Evolutionary conservation across 805 yeast genomes (phyloP).

Genomic region (Ogataea ramenticola): DNA sequence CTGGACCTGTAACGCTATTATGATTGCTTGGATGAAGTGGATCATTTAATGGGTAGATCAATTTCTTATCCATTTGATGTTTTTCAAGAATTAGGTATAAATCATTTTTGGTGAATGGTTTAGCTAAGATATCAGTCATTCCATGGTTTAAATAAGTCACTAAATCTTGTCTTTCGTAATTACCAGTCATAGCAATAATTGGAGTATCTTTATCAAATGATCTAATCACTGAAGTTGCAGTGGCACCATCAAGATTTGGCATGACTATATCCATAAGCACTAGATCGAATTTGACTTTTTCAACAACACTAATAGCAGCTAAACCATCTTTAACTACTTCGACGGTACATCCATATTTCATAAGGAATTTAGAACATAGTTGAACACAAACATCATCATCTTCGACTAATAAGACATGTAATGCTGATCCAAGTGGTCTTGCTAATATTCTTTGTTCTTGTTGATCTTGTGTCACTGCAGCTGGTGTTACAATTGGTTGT

Average conservation of each 20-base stretch:
- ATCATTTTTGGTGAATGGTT: constrained; percentile 89
- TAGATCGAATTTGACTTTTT: constrained; percentile 63
- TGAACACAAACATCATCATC: constrained; percentile 80
- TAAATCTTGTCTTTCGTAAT: constrained; percentile 74
- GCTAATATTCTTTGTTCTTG: constrained; percentile 12
- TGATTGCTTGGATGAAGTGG: too few relatives aligned
- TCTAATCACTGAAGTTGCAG: constrained; percentile 85
- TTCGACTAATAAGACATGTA: constrained; percentile 71
- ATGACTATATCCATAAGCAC: constrained; percentile 84
- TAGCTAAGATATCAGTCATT: constrained; percentile 86
- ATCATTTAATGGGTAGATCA: constrained; percentile 17
- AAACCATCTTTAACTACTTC: constrained; percentile 91
- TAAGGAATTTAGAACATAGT: constrained; percentile 72
- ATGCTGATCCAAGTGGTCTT: constrained; percentile 29
- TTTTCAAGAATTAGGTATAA: constrained; percentile 71
- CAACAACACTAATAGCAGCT: constrained; percentile 73
- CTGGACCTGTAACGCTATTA: too few relatives aligned
- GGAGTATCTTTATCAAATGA: constrained; percentile 82
- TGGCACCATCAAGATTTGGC: constrained; percentile 85
- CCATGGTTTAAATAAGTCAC: constrained; percentile 80
- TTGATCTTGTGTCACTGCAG: constrained; percentile 10
- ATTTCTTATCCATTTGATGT: constrained; percentile 45
- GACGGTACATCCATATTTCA: constrained; percentile 86
- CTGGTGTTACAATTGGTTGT: background rate
- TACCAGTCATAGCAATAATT: constrained; percentile 91